Evolutionary conservation across 2,329 filamentous ascomycete genomes (phyloP), one percentile per base, ranked within the genome.

Genomic region (Coleophoma cylindrospora): DNA sequence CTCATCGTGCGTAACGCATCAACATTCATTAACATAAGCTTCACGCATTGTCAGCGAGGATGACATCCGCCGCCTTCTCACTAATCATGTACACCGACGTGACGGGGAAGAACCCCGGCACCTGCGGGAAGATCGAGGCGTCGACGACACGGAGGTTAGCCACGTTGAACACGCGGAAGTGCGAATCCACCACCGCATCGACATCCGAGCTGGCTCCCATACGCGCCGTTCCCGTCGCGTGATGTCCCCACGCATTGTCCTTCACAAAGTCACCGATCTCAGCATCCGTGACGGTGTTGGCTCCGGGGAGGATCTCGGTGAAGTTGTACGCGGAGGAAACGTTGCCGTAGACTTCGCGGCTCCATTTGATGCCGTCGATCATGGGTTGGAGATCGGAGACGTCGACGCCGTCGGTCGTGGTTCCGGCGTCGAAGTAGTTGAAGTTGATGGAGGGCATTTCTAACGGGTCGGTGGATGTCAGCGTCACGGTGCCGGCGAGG

Each of bases 11-110:
- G 9, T 27, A 7, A 27, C 9, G 9, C 27, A 27, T 27, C 27
- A 27, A 27, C 2, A 27, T 27, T 27, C 27, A 27, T 7, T 3
- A 27, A 27, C 27, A 27, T 27, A 27, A 27, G 27, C 27, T 27
- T 27, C 27, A 27, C 9, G 38, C 13, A 41, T 41, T 41, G n/a
- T 41, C 38, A 1, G 38, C 41, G 6, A 46, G 44, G 21, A 84
- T 83, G 6, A 73, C 74, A 63, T 83, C 79, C 2, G 78, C 76
- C 1, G 81, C 81, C 70, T 84, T 85, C 69, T 85, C 80, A 1
- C 71, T 73, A 5, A 79, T 68, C 64, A 84, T 79, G 56, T 79
- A 81, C 0, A 74, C 74, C 0, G 78, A 71, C 1, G 76, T 61
- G 4, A 72, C 70, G 22, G 75, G 70, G 57, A 77, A 81, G 48